Evolutionary conservation across 192 early-diverging fungal genomes (phyloP).

Genomic region (Coemansia pectinata): DNA sequence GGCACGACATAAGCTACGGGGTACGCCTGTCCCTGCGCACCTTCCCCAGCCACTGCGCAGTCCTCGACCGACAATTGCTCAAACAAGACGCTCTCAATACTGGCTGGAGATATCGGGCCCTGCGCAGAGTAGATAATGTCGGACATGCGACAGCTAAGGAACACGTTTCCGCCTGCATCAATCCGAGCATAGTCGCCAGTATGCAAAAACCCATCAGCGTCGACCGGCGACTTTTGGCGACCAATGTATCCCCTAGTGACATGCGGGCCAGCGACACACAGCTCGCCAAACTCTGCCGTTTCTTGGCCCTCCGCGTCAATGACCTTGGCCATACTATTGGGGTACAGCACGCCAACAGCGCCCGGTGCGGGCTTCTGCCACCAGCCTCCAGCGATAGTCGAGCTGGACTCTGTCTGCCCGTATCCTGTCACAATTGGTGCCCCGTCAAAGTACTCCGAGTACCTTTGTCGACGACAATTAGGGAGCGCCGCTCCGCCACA

Average conservation of each 20-base stretch:
- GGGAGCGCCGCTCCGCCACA: conserved; percentile 43
- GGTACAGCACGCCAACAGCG: conserved; percentile 35
- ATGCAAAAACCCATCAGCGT: conserved; percentile 72
- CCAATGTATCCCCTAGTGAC: conserved; percentile 86
- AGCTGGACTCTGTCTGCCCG: conserved; percentile 34
- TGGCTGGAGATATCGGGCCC: conserved; percentile 70
- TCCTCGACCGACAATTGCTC: conserved; percentile 65
- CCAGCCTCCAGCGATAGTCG: conserved; percentile 19
- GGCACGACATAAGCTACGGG: conserved; percentile 21
- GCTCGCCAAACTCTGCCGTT: conserved; percentile 65
- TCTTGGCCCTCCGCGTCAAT: conserved; percentile 62
- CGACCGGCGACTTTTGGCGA: conserved; percentile 64
- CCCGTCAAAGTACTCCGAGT: conserved; percentile 21
- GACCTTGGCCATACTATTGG: conserved; percentile 35
- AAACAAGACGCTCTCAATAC: conserved; percentile 71
- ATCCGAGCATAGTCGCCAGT: conserved; percentile 76
- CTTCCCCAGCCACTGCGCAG: conserved; percentile 61
- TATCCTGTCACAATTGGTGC: conserved; percentile 21
- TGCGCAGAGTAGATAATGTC: conserved; percentile 85
- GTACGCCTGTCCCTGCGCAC: conserved; percentile 2
- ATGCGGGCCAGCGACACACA: conserved; percentile 80
- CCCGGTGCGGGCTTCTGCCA: conserved; percentile 13
- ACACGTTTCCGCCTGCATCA: conserved; percentile 62
- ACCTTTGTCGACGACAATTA: conserved; percentile 4
- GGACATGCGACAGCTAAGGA: conserved; percentile 69